A percentile compares a stretch with the other conserved stretches of the same genome.
phyloP scores from a whole-genome alignment of 73 alveolate species.

The Tetrahymena malaccensis region DNA sequence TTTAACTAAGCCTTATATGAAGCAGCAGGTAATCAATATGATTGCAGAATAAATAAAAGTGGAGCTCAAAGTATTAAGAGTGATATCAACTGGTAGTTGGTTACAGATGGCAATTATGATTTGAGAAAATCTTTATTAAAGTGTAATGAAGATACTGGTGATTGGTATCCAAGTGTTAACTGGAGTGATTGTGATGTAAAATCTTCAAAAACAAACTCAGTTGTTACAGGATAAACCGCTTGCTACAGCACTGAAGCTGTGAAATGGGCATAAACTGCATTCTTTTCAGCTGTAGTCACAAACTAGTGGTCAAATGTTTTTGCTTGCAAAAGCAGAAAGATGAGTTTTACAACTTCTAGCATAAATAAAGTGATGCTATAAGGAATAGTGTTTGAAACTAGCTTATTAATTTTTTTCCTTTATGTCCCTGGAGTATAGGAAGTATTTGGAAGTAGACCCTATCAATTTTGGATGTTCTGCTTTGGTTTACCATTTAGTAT shows the following conservation, averaged over 20 bases:
- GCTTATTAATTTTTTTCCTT: too few species aligned
- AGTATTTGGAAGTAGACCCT: too few species aligned
- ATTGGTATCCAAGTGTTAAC: background rate
- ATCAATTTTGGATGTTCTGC: too few species aligned
- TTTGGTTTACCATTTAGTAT: too few species aligned
- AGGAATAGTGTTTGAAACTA: too few species aligned
- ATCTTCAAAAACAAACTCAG: background rate
- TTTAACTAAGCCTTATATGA: background rate
- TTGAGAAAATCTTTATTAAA: slow-evolving; percentile 37
- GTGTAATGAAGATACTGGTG: background rate
- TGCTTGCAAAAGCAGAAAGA: too few species aligned
- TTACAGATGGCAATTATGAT: background rate
- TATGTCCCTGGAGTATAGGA: too few species aligned
- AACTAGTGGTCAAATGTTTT: too few species aligned
- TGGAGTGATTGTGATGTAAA: slow-evolving; percentile 11
- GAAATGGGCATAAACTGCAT: slow-evolving; percentile 35
- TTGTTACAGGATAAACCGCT: background rate
- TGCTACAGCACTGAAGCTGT: slow-evolving; percentile 38
- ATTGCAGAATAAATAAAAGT: background rate
- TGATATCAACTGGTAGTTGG: slow-evolving; percentile 29
- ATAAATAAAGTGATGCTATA: too few species aligned
- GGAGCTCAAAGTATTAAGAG: background rate
- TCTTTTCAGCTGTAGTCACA: slow-evolving; percentile 8
- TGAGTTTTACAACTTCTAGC: too few species aligned
- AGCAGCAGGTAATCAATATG: slow-evolving; percentile 13